phyloP scores from a whole-genome alignment of 1,284 basidiomycete species.

The Tilletia indica region DNA sequence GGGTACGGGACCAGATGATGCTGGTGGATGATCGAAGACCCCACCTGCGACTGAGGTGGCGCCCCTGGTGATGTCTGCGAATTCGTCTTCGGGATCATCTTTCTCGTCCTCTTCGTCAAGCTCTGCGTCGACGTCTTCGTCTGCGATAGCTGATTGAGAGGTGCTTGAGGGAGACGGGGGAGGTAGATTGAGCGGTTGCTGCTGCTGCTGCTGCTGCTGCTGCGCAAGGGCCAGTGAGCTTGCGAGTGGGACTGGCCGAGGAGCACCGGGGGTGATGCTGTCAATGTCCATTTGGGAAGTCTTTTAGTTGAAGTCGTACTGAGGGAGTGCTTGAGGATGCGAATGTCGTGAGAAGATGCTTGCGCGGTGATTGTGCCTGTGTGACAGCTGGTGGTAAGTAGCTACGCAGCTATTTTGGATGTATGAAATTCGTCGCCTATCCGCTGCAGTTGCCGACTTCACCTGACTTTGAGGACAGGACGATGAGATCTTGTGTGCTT shows the following conservation, averaged over 20 bases:
- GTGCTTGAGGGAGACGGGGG: constrained; percentile 28
- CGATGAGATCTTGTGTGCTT: too few relatives aligned
- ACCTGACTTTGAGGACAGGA: too few relatives aligned
- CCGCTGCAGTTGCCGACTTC: too few relatives aligned
- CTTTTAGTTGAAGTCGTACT: too few relatives aligned
- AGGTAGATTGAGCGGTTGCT: neutral
- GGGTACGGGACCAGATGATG: constrained; percentile 1
- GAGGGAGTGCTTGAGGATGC: too few relatives aligned
- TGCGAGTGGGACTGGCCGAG: neutral
- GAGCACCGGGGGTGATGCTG: neutral
- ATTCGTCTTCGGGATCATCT: neutral
- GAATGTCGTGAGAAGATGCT: too few relatives aligned
- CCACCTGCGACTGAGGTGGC: constrained; percentile 1
- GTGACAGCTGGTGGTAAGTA: too few relatives aligned
- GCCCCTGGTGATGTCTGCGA: constrained; percentile 14
- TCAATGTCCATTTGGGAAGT: neutral
- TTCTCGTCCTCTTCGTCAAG: neutral
- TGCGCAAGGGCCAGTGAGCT: neutral
- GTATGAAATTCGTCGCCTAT: too few relatives aligned
- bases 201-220: constrained; percentile 2
- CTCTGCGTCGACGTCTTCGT: constrained; percentile 17
- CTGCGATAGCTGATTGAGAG: constrained; percentile 37
- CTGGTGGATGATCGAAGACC: constrained; percentile 9
- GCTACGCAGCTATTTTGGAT: too few relatives aligned
- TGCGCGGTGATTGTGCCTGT: too few relatives aligned